These are phyloP conservation scores for Phytopythium kandeliae DNA, from an alignment of 352 stramenopile genomes.

Conservation along the genomic window DNA sequence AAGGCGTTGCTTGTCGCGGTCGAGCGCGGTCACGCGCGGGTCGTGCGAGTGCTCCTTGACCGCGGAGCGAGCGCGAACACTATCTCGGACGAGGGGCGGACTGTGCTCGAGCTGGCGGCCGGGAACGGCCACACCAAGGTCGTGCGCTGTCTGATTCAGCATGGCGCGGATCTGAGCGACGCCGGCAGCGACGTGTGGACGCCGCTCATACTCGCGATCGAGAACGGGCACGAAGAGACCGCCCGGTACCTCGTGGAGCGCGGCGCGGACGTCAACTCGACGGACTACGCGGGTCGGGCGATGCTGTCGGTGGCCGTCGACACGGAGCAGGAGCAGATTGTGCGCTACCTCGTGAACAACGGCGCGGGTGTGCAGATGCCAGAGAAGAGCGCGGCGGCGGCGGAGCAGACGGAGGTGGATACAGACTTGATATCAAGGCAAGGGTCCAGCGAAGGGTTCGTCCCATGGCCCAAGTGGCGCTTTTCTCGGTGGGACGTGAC, in stretches of 20 bases:
- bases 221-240: slow-evolving; percentile 1
- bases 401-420: too few relatives aligned
- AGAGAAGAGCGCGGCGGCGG: not conserved
- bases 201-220: not conserved
- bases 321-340: not conserved
- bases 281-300: not conserved
- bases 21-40: not conserved
- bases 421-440: not conserved
- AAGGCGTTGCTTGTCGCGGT: not conserved
- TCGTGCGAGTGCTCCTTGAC: not conserved
- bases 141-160: not conserved
- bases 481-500: not conserved
- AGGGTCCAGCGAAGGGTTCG: too few relatives aligned
- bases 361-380: not conserved
- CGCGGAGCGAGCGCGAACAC: not conserved
- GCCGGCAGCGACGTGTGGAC: not conserved
- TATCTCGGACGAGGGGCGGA: not conserved
- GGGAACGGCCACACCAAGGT: not conserved
- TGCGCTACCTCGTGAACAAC: not conserved
- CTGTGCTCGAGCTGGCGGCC: not conserved
- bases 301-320: slow-evolving; percentile 2
- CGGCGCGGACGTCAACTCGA: slow-evolving; percentile 1
- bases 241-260: not conserved
- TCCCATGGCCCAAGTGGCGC: not conserved
- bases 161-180: not conserved